These are phyloP conservation scores for Lipomyces yarrowii DNA, from an alignment of 1,139 yeast species.

Conservation along the genomic window DNA sequence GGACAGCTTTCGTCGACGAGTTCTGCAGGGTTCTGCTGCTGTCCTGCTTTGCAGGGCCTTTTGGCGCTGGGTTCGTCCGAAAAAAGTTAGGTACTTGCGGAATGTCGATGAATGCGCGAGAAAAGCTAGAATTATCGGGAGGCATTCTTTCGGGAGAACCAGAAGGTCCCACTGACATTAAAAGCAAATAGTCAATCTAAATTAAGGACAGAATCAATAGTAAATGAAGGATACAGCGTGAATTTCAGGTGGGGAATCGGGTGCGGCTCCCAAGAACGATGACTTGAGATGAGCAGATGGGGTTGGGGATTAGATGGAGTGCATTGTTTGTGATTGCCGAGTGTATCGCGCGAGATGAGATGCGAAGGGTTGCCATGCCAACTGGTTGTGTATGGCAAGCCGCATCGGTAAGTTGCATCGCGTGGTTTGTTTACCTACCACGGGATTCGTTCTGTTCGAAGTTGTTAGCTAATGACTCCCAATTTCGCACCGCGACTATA, in stretches of 20 bases:
- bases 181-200: background rate
- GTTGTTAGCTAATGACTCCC: background rate
- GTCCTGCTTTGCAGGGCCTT: background rate
- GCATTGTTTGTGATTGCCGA: background rate
- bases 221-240: background rate
- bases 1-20: background rate
- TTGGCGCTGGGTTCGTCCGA: slow-evolving; percentile 2
- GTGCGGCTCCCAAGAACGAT: background rate
- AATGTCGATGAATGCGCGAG: background rate
- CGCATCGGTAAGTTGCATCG: background rate
- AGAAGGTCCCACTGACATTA: background rate
- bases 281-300: background rate
- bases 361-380: background rate
- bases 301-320: background rate
- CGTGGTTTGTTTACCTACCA: background rate
- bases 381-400: background rate
- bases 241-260: background rate
- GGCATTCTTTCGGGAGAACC: background rate
- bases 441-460: background rate
- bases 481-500: background rate
- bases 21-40: background rate
- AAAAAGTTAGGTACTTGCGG: background rate
- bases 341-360: background rate
- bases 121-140: slow-evolving; percentile 1
- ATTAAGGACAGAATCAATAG: background rate